Conservation (phyloP, 78 protist genomes). For the Guillardia theta region DNA sequence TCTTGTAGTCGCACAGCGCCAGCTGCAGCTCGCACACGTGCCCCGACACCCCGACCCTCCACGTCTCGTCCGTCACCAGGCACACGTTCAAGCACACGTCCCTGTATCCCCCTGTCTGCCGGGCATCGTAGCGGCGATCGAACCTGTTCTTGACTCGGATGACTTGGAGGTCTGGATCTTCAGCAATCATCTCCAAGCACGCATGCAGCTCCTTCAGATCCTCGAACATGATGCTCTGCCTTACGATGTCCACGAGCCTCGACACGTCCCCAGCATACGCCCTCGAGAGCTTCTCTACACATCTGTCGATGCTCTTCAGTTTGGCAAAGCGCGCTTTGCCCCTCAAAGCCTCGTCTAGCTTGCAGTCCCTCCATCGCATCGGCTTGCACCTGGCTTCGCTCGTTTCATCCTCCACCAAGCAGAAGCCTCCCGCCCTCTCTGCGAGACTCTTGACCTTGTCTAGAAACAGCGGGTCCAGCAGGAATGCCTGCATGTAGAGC, state of each 20-base stretch:
- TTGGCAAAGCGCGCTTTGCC: too few species aligned
- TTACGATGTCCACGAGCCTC: background rate
- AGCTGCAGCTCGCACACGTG: slow-evolving; percentile 25
- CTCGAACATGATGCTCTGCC: slow-evolving; percentile 8
- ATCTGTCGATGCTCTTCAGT: background rate
- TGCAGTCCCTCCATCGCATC: too few species aligned
- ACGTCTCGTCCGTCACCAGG: background rate
- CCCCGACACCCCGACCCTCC: background rate
- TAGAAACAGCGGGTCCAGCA: too few species aligned
- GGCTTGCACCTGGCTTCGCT: too few species aligned
- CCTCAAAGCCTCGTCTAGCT: too few species aligned
- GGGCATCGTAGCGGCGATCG: background rate
- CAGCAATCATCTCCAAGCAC: background rate
- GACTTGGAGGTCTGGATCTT: background rate
- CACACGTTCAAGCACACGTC: background rate
- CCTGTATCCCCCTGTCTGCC: background rate
- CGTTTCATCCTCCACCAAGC: too few species aligned
- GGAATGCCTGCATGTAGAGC: too few species aligned
- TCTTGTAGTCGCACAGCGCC: background rate
- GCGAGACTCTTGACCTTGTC: too few species aligned
- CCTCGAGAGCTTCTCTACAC: background rate
- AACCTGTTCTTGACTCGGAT: slow-evolving; percentile 11
- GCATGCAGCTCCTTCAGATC: background rate
- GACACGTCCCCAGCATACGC: background rate
- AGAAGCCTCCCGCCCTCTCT: too few species aligned